Conservation (phyloP, 129 eudicot species). For the Saposhnikovia divaricata region DNA sequence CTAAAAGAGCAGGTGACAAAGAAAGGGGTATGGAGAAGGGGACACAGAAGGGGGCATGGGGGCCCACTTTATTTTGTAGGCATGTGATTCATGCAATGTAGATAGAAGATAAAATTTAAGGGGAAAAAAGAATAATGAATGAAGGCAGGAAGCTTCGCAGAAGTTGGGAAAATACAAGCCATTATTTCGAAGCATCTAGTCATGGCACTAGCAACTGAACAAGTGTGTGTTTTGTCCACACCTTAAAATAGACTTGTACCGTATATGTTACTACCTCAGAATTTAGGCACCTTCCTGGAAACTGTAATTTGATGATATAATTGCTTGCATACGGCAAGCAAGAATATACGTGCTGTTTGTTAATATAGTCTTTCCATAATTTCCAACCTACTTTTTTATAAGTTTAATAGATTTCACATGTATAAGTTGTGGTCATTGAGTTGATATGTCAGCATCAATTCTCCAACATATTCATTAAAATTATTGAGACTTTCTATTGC, state of each 20-base stretch:
- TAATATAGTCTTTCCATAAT: background rate
- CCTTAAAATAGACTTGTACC: background rate
- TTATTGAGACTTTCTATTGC: background rate
- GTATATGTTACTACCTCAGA: background rate
- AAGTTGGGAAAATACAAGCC: background rate
- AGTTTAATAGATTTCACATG: background rate
- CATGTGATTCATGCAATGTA: background rate
- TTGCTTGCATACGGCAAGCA: background rate
- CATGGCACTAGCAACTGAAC: background rate
- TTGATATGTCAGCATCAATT: background rate
- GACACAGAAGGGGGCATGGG: too few species aligned
- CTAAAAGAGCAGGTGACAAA: too few species aligned
- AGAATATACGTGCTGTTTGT: background rate
- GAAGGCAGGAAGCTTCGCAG: background rate
- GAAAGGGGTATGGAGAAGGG: too few species aligned
- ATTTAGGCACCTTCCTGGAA: constrained; percentile 1
- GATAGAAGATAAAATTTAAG: too few species aligned
- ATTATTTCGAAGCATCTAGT: background rate
- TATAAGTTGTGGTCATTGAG: background rate
- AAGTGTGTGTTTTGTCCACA: constrained; percentile 1
- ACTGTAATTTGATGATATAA: background rate
- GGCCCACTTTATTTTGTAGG: background rate
- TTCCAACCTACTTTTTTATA: background rate
- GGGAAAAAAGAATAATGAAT: background rate
- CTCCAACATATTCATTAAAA: background rate